Evolutionary conservation across 2,329 filamentous ascomycete species (phyloP), one percentile per base, ranked within the genome.

Genomic region (Aspergillus puulaauensis): DNA sequence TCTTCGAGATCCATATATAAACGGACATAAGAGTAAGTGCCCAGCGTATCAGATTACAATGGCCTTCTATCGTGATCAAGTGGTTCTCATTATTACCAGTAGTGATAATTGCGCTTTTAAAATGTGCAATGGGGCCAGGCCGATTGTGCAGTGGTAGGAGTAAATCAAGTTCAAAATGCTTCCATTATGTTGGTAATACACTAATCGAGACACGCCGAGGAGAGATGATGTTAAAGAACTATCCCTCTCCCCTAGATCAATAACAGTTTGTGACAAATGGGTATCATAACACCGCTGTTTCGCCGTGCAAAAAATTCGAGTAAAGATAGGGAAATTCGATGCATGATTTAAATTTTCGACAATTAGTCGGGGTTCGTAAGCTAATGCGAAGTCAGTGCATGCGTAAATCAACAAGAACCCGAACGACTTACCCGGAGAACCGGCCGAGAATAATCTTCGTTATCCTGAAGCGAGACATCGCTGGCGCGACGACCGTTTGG

Each of bases 361-460:
- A 45, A 21, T 70, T 68, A 73, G 48, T 74, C 72, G 44, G 72
- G 70, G 61, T 74, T 74, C 19, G 72, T 72, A 43, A 72, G 63
- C 72, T 74, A 53, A 47, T 41, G 14, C 5, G 3, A 31, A 35
- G 43, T 70, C 59, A 72, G 68, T 39, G 7, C 35, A 21, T n/a
- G 1, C 14, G 21, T 41, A 19, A 7, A 14, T 3, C 21, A 17
- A 6, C 6, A 24, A 17, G 4, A 6, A 15, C 21, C 21, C 21
- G 24, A 24, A 48, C 19, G 31, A 71, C 75, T 68, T 60, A 78
- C 75, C 41, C 75, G 73, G 62, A 78, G 64, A 35, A 78, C 75
- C 45, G 75, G 77, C 24, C 78, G 71, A 35, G 77, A 79, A 65
- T 80, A 80, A 61, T 80, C 78, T 64, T 78, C 75, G 56, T 79